Conservation (phyloP, 2,329 filamentous ascomycete genomes). For the Pestalotiopsis sp. region DNA sequence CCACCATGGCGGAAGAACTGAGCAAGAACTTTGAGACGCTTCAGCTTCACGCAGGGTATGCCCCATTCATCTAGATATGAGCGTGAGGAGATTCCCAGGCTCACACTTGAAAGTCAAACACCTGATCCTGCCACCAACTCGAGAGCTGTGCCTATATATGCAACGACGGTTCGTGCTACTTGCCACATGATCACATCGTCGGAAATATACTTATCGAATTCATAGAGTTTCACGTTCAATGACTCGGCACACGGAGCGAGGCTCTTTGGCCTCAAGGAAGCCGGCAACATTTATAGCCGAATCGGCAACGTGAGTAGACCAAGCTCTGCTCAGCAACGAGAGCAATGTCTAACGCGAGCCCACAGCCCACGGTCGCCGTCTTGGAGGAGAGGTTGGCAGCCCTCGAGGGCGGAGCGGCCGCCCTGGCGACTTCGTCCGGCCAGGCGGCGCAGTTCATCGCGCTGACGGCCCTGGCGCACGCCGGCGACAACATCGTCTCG, state of each 20-base stretch:
- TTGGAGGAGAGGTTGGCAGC: constrained; percentile 97
- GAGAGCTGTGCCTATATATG: constrained; percentile 93
- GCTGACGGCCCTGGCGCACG: constrained; percentile 79
- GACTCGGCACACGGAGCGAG: constrained; percentile 94
- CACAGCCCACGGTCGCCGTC: constrained; percentile 88
- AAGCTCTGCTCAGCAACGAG: neutral
- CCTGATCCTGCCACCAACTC: constrained; percentile 83
- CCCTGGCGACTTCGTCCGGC: constrained; percentile 82
- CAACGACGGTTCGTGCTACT: constrained; percentile 64
- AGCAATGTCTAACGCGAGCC: neutral
- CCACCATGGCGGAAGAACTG: constrained; percentile 46
- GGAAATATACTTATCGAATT: constrained; percentile 18
- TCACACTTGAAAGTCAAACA: constrained; percentile 61
- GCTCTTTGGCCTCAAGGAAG: constrained; percentile 95
- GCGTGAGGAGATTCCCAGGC: constrained; percentile 11
- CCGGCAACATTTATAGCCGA: constrained; percentile 96
- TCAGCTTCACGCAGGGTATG: constrained; percentile 82
- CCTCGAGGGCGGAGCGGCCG: constrained; percentile 87
- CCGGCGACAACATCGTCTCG: constrained; percentile 90
- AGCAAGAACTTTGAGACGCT: constrained; percentile 78
- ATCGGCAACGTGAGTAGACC: constrained; percentile 78
- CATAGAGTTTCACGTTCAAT: constrained; percentile 86
- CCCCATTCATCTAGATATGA: constrained; percentile 18
- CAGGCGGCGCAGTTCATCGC: constrained; percentile 93
- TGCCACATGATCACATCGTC: neutral